phyloP scores from a whole-genome alignment of 371 early-diverging fungal species.

The Apophysomyces variabilis region DNA sequence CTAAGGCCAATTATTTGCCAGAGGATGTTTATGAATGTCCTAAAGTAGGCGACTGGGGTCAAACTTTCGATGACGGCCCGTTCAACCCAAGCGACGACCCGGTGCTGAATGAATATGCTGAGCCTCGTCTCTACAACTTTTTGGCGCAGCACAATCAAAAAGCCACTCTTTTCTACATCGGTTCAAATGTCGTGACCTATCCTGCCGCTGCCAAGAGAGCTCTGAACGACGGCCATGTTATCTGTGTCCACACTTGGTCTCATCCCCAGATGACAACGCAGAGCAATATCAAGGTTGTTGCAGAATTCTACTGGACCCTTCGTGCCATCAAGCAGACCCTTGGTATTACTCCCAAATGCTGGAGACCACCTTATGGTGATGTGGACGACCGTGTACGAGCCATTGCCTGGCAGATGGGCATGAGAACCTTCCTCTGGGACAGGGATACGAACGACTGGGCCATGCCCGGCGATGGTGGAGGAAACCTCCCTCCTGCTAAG shows the following conservation, averaged over 20 bases:
- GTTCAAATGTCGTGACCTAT: conserved; percentile 23
- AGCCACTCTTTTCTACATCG: conserved; percentile 32
- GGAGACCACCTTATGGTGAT: conserved; percentile 45
- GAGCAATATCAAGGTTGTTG: conserved; percentile 43
- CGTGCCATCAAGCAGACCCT: conserved; percentile 41
- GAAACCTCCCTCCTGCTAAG: conserved; percentile 34
- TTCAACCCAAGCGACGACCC: conserved; percentile 34
- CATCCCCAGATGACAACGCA: conserved; percentile 48
- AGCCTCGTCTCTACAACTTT: conserved; percentile 55
- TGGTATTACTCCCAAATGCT: conserved; percentile 48
- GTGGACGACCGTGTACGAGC: conserved; percentile 44
- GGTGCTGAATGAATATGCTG: conserved; percentile 32
- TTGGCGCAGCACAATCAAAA: conserved; percentile 41
- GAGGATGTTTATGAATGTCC: conserved; percentile 52
- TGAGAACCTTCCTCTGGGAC: conserved; percentile 31
- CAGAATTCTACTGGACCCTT: conserved; percentile 49
- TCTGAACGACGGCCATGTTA: conserved; percentile 24
- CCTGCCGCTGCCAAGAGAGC: conserved; percentile 29
- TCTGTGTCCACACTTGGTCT: conserved; percentile 47
- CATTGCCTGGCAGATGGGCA: conserved; percentile 33
- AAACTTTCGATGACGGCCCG: conserved; percentile 56
- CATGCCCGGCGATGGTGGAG: conserved; percentile 45
- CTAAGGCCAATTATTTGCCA: conserved; percentile 46
- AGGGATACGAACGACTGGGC: conserved; percentile 28
- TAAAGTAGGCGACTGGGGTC: conserved; percentile 53